Evolutionary conservation across 129 eudicot genomes (phyloP), one percentile per base, ranked within the genome.

Genomic region (Saposhnikovia divaricata): DNA sequence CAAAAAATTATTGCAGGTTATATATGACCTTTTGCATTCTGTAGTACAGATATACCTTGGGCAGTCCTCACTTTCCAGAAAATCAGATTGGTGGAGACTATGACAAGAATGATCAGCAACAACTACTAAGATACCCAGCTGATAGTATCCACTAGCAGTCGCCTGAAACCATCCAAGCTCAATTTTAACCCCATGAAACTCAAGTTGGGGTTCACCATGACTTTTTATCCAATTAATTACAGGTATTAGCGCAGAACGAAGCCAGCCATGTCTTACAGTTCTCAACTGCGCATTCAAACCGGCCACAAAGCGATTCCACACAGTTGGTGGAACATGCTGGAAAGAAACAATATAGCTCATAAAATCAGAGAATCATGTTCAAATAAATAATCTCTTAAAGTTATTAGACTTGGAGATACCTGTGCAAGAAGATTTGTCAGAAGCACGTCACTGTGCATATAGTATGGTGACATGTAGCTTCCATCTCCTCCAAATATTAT

Each of bases 161-260:
- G 96, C 97, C 80, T 92, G 96, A 87, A 92, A 92, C 96, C 96
- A 92, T 46, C 95, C 96, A 2, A 92, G 90, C 83, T 92, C 93
- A 80, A 92, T 80, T 78, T 82, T 85, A 51, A 88, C 89, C 65
- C 96, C 96, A 76, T 92, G 97, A 83, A 92, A 92, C 76, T 90
- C 93, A 79, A 92, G 96, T 68, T 92, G 97, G 61, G 96, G 91
- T 85, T 87, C 90, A 38, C 85, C 96, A 81, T 92, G 97, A 79
- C 88, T 92, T 80, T 76, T 84, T 23, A 92, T 68, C 97, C 97
- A 92, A 84, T 85, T 85, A 25, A 90, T 80, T 77, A 92, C 95
- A 70, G 96, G 93, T 74, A 87, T 78, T 72, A 92, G 76, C 72
- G 91, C 87, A 72, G 93, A 84, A 21, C 90, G 93, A 78, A 92